phyloP scores from a whole-genome alignment of 225 moss, liverwort and hornwort genomes.

The Thuidium tamariscinum region DNA sequence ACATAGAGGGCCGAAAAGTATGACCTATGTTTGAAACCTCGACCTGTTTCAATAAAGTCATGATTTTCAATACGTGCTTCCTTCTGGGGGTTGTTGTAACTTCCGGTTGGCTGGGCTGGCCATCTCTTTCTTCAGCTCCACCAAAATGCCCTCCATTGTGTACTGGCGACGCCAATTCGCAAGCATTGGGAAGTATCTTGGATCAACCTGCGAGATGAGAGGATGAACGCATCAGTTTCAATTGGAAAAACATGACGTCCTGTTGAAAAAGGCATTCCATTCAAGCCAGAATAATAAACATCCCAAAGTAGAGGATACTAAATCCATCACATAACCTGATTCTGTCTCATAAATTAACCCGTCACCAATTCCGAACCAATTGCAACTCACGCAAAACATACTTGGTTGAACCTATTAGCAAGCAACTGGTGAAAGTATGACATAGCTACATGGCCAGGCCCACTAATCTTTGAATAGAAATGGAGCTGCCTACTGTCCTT shows the following conservation, averaged over 20 bases:
- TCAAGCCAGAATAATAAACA: neutral
- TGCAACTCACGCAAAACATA: neutral
- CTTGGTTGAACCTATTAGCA: neutral
- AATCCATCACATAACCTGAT: neutral
- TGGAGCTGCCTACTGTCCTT: neutral
- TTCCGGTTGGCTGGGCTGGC: constrained; percentile 71
- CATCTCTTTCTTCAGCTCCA: constrained; percentile 93
- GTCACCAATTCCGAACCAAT: neutral
- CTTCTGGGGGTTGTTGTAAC: constrained; percentile 90
- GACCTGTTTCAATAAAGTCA: neutral
- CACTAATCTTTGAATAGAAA: neutral
- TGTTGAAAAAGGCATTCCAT: neutral
- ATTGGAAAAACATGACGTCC: neutral
- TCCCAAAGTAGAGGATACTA: neutral
- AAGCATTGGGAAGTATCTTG: constrained; percentile 82
- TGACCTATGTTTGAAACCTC: neutral
- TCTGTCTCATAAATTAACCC: neutral
- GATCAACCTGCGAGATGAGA: constrained; percentile 54
- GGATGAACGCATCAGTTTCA: neutral
- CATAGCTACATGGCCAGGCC: neutral
- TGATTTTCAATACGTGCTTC: constrained; percentile 46
- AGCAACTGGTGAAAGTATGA: neutral
- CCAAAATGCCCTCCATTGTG: constrained; percentile 85
- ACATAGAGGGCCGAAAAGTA: neutral
- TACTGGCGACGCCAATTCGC: constrained; percentile 91